phyloP scores from a whole-genome alignment of 2,329 filamentous ascomycete species.

The Ciborinia camelliae region DNA sequence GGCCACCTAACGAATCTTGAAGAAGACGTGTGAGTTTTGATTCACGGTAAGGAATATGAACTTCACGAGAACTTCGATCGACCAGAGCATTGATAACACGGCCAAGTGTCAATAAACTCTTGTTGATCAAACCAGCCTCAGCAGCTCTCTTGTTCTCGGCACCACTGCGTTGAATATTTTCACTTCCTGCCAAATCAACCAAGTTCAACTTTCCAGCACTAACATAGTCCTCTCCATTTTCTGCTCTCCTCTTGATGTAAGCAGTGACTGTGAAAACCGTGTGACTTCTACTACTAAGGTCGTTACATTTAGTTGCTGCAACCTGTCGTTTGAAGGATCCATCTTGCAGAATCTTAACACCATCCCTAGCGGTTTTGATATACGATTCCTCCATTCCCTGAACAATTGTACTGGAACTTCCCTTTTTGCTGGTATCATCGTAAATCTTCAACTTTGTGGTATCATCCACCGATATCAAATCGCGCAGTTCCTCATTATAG shows the following conservation, averaged over 20 bases:
- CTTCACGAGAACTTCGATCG: constrained; percentile 61
- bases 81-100: constrained; percentile 97
- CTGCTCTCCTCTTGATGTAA: constrained; percentile 76
- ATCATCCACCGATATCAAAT: constrained; percentile 81
- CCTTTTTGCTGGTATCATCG: constrained; percentile 83
- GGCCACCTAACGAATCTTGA: constrained; percentile 93
- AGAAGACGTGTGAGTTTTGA: constrained; percentile 92
- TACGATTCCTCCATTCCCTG: constrained; percentile 98
- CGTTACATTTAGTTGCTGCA: constrained; percentile 99
- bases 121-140: constrained; percentile 96
- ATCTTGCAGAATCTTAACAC: constrained; percentile 82
- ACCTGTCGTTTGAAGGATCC: constrained; percentile 94
- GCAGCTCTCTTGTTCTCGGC: constrained; percentile 97
- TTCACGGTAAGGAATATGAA: constrained; percentile 86
- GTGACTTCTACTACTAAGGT: constrained; percentile 93
- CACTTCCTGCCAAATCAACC: constrained; percentile 93
- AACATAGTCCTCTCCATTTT: constrained; percentile 85
- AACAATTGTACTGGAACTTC: constrained; percentile 80
- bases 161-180: constrained; percentile 95
- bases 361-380: constrained; percentile 78
- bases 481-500: constrained; percentile 95
- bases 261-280: constrained; percentile 96
- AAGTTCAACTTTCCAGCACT: constrained; percentile 92
- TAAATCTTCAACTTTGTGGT: constrained; percentile 88
- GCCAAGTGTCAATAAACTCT: constrained; percentile 89